Evolutionary conservation across 768 basidiomycete genomes (phyloP).

Genomic region (Panellus pusillus): DNA sequence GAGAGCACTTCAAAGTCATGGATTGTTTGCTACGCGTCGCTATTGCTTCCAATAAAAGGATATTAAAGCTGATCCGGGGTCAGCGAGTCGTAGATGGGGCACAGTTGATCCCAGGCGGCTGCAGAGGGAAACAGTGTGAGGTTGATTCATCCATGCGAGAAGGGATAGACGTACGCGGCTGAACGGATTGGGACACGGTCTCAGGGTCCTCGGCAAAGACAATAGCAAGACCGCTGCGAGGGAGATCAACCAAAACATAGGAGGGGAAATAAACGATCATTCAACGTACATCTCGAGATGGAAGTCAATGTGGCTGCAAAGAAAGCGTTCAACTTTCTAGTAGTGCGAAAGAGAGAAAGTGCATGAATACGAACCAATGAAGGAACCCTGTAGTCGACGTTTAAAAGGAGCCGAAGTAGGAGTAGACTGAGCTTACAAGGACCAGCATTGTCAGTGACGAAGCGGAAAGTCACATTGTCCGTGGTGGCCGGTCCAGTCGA

Average conservation of each 20-base stretch:
- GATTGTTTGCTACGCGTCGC: background rate
- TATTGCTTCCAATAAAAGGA: too few relatives aligned
- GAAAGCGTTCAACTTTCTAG: too few relatives aligned
- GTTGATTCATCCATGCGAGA: background rate
- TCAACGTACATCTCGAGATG: slow-evolving; percentile 27
- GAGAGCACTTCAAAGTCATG: background rate
- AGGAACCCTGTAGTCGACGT: slow-evolving; percentile 3
- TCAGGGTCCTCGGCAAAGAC: slow-evolving; percentile 23
- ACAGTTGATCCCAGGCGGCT: slow-evolving; percentile 26
- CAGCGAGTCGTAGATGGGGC: slow-evolving; percentile 26
- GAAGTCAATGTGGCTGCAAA: slow-evolving; percentile 29
- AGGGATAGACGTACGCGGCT: slow-evolving; percentile 8
- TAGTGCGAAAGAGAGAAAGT: too few relatives aligned
- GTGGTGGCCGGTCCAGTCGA: slow-evolving; percentile 2
- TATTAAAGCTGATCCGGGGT: slow-evolving; percentile 8
- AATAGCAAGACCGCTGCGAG: slow-evolving; percentile 19
- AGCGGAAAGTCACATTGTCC: slow-evolving; percentile 18
- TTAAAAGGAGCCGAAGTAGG: too few relatives aligned
- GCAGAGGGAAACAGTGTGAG: background rate
- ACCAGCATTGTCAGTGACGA: slow-evolving; percentile 17
- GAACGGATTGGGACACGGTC: background rate
- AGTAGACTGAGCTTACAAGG: background rate
- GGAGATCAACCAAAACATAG: background rate
- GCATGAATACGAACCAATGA: slow-evolving; percentile 5
- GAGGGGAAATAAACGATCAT: too few relatives aligned